Percentiles rank a stretch among this genome's conserved stretches.
Conservation (phyloP, 2,329 filamentous ascomycete genomes). For the Fragosphaeria purpurea region DNA sequence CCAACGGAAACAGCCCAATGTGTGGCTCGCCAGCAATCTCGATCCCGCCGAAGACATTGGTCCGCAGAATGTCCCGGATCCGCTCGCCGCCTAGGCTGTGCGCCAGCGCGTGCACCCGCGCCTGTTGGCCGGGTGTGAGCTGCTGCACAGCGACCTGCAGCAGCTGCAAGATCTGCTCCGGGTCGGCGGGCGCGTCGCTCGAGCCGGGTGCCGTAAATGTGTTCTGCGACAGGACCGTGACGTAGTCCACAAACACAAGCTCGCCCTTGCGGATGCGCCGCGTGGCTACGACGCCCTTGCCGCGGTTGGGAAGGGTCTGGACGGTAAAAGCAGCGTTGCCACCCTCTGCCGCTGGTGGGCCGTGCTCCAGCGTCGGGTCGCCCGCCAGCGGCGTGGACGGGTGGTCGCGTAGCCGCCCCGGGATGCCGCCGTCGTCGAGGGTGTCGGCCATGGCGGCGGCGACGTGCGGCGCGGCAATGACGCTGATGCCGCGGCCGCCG, state of each 20-base stretch:
- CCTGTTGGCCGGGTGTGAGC: conserved; percentile 9
- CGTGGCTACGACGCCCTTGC: conserved; percentile 14
- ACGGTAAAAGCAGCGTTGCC: conserved; percentile 8
- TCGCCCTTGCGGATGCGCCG: conserved; percentile 10
- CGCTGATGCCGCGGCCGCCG: conserved; percentile 13
- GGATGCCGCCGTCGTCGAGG: conserved; percentile 14
- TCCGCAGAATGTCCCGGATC: conserved; percentile 16
- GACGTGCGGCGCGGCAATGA: conserved; percentile 16
- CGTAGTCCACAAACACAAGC: conserved; percentile 14
- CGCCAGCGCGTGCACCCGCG: conserved; percentile 10
- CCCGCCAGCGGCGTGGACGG: conserved; percentile 3
- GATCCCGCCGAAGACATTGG: conserved; percentile 18
- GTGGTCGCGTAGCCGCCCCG: conserved; percentile 1
- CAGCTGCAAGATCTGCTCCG: conserved; percentile 9
- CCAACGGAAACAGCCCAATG: conserved; percentile 14
- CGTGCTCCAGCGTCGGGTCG: not conserved
- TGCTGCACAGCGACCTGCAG: conserved; percentile 12
- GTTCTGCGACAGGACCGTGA: conserved; percentile 12
- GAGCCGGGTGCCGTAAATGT: conserved; percentile 6
- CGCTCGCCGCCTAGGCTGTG: conserved; percentile 6
- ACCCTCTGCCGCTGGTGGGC: not conserved
- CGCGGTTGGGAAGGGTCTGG: conserved; percentile 20
- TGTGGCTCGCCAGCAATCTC: conserved; percentile 16
- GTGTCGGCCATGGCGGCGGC: conserved; percentile 11
- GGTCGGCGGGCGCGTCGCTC: not conserved